A percentile compares a stretch with the other conserved stretches of the same genome.
phyloP scores from a whole-genome alignment of 2,329 filamentous ascomycete species.

The Penicillium aurantiogriseum region DNA sequence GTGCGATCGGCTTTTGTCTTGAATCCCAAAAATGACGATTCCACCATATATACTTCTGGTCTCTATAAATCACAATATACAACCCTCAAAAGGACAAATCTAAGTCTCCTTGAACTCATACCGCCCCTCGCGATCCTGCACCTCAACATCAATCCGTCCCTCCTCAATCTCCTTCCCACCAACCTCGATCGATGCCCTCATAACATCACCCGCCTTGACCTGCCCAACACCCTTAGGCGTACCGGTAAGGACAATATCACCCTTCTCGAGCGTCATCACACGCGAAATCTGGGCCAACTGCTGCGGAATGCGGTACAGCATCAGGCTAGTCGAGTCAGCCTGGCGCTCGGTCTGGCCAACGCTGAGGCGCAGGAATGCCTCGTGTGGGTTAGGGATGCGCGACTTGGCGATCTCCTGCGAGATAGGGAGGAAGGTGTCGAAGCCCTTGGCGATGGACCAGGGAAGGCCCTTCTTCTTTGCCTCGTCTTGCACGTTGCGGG shows the following conservation, averaged over 20 bases:
- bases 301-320: slow-evolving; percentile 88
- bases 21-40: background rate
- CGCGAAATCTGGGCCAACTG: slow-evolving; percentile 87
- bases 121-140: slow-evolving; percentile 73
- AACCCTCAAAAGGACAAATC: background rate
- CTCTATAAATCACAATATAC: background rate
- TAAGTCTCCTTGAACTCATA: slow-evolving; percentile 76
- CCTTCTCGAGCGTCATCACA: slow-evolving; percentile 90
- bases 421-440: slow-evolving; percentile 94
- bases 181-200: slow-evolving; percentile 78
- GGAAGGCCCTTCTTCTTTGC: slow-evolving; percentile 96
- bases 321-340: slow-evolving; percentile 83
- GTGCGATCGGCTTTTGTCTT: too few species aligned
- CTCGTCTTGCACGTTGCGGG: slow-evolving; percentile 90
- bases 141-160: slow-evolving; percentile 76
- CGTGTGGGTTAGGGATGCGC: slow-evolving; percentile 80
- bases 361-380: slow-evolving; percentile 78
- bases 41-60: background rate
- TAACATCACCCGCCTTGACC: slow-evolving; percentile 80
- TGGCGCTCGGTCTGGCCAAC: slow-evolving; percentile 80
- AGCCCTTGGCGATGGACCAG: slow-evolving; percentile 95
- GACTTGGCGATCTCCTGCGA: slow-evolving; percentile 77
- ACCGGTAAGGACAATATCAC: slow-evolving; percentile 92
- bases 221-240: slow-evolving; percentile 94
- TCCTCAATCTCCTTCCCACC: slow-evolving; percentile 80